Conservation (phyloP, 2,329 filamentous ascomycete genomes). For the Periconia sp. region DNA sequence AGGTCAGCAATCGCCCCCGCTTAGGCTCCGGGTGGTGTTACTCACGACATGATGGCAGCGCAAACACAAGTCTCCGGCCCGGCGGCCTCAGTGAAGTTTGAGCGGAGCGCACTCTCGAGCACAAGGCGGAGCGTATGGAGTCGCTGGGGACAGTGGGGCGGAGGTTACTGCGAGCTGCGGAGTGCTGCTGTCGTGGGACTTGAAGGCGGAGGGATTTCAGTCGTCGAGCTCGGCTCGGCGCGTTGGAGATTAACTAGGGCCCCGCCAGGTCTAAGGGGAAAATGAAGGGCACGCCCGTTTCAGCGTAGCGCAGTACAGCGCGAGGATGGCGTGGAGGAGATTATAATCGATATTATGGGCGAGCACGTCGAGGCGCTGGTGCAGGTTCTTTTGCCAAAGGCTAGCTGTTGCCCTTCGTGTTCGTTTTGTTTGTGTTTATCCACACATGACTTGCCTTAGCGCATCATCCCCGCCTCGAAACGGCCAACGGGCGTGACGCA, state of each 20-base stretch:
- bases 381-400: neutral
- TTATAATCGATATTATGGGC: neutral
- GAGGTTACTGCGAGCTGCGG: conserved; percentile 20
- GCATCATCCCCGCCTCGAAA: conserved; percentile 20
- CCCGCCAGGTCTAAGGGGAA: conserved; percentile 38
- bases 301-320: conserved; percentile 18
- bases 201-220: conserved; percentile 18
- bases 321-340: conserved; percentile 1
- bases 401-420: neutral
- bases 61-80: conserved; percentile 35
- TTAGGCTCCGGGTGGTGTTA: conserved; percentile 14
- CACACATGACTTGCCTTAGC: conserved; percentile 15
- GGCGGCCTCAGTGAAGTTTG: conserved; percentile 28
- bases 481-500: conserved; percentile 20
- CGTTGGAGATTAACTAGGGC: conserved; percentile 31
- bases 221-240: conserved; percentile 23
- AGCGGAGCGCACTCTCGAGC: conserved; percentile 15
- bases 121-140: conserved; percentile 7
- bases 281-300: conserved; percentile 21
- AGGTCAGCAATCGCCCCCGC: conserved; percentile 37
- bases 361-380: neutral
- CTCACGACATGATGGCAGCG: conserved; percentile 43
- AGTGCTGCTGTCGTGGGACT: conserved; percentile 34
- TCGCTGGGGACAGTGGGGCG: neutral
- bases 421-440: conserved; percentile 3